phyloP scores from a whole-genome alignment of 257 asterid genomes.

The Nicotiana benthamiana region DNA sequence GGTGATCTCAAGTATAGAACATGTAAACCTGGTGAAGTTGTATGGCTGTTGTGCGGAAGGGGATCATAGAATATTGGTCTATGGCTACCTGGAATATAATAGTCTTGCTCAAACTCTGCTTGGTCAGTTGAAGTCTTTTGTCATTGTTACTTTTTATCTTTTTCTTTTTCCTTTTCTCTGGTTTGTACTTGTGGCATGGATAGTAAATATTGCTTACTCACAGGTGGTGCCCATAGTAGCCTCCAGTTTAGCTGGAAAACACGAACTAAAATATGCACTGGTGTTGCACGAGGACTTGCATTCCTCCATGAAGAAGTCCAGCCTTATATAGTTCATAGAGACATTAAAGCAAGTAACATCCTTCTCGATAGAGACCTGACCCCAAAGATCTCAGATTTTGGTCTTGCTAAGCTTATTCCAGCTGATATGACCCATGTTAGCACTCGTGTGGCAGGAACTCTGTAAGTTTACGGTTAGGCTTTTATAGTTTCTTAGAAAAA shows the following conservation, averaged over 20 bases:
- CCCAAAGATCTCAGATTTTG: constrained; percentile 86
- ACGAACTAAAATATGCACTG: constrained; percentile 56
- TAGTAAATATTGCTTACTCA: background rate
- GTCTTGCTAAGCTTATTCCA: constrained; percentile 86
- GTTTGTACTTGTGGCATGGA: constrained; percentile 26
- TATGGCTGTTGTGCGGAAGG: constrained; percentile 82
- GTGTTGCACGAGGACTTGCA: constrained; percentile 73
- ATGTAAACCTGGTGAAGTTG: constrained; percentile 75
- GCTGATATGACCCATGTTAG: constrained; percentile 61
- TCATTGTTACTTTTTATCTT: background rate
- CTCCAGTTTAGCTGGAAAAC: constrained; percentile 55
- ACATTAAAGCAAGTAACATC: constrained; percentile 81
- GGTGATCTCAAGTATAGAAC: constrained; percentile 60
- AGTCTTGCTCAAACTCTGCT: constrained; percentile 89
- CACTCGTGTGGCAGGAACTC: constrained; percentile 93
- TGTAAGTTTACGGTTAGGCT: constrained; percentile 37
- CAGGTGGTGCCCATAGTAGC: constrained; percentile 16
- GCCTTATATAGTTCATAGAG: constrained; percentile 83
- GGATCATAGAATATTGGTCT: constrained; percentile 69
- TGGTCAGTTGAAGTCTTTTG: constrained; percentile 30
- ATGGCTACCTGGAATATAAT: constrained; percentile 77
- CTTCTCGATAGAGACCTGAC: constrained; percentile 76
- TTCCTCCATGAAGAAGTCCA: constrained; percentile 74
- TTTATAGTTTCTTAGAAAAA: background rate
- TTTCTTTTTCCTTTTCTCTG: constrained; percentile 14